Percentiles rank a stretch among this genome's conserved stretches.
Evolutionary conservation across 2,329 filamentous ascomycete genomes (phyloP).

Genomic region (Ophiosphaerella korrae): DNA sequence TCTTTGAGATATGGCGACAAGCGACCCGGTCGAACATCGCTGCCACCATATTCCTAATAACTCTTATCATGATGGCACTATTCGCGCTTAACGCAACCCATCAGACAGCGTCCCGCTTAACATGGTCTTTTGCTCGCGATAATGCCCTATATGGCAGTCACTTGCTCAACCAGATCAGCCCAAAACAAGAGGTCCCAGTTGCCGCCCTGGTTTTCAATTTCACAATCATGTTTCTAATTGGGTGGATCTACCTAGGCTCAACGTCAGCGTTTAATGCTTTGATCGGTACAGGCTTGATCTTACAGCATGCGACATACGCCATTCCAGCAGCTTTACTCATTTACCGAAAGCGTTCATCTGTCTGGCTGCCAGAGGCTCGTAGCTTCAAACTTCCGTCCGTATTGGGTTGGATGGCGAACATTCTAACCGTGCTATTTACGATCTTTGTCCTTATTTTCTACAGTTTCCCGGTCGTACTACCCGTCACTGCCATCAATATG

Average conservation of each 20-base stretch:
- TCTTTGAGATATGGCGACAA: conserved; percentile 26
- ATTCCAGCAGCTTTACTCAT: conserved; percentile 36
- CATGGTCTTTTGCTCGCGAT: conserved; percentile 23
- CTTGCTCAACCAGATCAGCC: conserved; percentile 15
- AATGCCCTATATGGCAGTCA: conserved; percentile 18
- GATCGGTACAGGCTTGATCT: conserved; percentile 20
- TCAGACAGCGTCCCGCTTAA: conserved; percentile 22
- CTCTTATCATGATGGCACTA: conserved; percentile 12
- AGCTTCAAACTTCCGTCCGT: conserved; percentile 21
- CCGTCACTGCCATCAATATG: conserved; percentile 35
- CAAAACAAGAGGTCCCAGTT: conserved; percentile 15
- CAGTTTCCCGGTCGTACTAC: conserved; percentile 33
- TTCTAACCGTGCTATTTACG: conserved; percentile 28
- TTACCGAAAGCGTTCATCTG: conserved; percentile 26
- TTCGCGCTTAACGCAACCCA: conserved; percentile 17
- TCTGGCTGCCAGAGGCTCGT: conserved; percentile 20
- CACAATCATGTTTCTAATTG: conserved; percentile 21
- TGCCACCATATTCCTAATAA: conserved; percentile 15
- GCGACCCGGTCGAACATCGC: conserved; percentile 16
- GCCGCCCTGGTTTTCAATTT: conserved; percentile 21
- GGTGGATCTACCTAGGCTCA: conserved; percentile 24
- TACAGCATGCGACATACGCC: conserved; percentile 35
- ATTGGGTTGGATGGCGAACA: conserved; percentile 35
- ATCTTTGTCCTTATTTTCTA: conserved; percentile 37
- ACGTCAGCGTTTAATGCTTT: conserved; percentile 25